phyloP scores from a whole-genome alignment of 2,329 filamentous ascomycete species.

The Fusarium incarnatum region DNA sequence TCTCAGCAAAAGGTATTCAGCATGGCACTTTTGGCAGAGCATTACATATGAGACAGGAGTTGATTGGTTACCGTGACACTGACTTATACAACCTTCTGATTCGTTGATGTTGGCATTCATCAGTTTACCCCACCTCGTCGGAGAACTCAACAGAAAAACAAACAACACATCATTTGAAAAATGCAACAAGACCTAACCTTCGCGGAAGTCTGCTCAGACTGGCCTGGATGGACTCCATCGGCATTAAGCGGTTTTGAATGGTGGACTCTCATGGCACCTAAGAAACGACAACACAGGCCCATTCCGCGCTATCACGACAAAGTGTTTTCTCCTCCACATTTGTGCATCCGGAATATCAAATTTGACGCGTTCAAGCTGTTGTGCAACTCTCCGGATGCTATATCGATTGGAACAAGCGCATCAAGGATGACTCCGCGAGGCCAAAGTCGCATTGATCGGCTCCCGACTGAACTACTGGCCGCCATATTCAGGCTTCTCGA shows the following conservation, averaged over 20 bases:
- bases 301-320: background rate
- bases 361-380: constrained; percentile 19
- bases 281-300: background rate
- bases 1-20: too few relatives aligned
- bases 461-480: constrained; percentile 3
- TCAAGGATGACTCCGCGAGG: rapidly evolving
- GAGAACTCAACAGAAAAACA: background rate
- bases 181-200: background rate
- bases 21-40: too few relatives aligned
- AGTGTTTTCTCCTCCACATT: background rate
- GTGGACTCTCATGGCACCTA: background rate
- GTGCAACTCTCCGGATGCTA: background rate
- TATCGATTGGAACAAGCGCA: rapidly evolving
- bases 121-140: background rate
- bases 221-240: background rate
- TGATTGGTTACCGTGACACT: background rate
- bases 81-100: background rate
- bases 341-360: background rate
- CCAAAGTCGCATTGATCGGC: background rate
- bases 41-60: background rate
- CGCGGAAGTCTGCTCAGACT: background rate
- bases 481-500: background rate
- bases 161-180: background rate
- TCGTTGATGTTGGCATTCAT: background rate
- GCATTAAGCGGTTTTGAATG: background rate